Conservation (phyloP, 148 eudicot species). For the Chenopodium quinoa region DNA sequence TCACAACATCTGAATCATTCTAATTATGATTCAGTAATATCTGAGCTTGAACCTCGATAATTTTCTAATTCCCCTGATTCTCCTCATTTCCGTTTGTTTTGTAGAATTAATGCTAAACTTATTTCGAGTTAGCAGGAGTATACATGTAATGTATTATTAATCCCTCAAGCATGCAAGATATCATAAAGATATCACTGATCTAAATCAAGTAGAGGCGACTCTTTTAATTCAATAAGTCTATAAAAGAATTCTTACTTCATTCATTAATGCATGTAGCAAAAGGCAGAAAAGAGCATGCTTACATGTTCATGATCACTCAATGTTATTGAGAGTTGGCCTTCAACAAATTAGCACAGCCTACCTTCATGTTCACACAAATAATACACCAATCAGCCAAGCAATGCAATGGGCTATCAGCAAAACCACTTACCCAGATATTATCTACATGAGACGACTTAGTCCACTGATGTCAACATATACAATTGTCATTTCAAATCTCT, state of each 20-base stretch:
- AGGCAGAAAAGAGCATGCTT: not conserved
- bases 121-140: no score
- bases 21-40: conserved; percentile 9
- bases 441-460: not conserved
- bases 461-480: not conserved
- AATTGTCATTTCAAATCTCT: conserved; percentile 29
- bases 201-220: no score
- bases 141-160: no score
- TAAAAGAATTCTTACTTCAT: no score
- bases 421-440: not conserved
- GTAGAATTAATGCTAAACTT: no score
- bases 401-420: conserved; percentile 1
- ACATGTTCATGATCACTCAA: not conserved
- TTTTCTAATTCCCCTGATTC: not conserved
- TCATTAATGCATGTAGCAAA: not conserved
- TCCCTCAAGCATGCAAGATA: no score
- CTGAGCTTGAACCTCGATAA: conserved; percentile 29
- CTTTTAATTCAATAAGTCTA: no score
- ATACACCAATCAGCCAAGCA: not conserved
- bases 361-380: not conserved
- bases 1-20: conserved; percentile 12
- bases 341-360: not conserved
- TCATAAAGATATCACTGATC: no score
- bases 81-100: not conserved
- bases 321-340: not conserved